Conservation (phyloP, 75 land plant genomes). For the Pinus albicaulis region DNA sequence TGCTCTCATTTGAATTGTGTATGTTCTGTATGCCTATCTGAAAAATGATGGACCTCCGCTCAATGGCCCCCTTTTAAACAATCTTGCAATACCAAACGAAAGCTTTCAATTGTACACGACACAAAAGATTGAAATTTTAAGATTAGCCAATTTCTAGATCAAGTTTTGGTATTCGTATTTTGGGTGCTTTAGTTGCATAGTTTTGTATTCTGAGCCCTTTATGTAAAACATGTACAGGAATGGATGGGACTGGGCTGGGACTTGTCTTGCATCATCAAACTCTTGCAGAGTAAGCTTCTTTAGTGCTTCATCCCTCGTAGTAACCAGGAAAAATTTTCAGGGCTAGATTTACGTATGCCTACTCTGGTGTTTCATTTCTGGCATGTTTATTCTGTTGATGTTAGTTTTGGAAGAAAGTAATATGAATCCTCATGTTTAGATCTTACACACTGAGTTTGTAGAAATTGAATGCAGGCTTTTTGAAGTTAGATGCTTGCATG, state of each 20-base stretch:
- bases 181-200: not conserved
- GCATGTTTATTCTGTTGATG: not conserved
- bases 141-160: not conserved
- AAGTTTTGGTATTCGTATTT: not conserved
- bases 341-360: not conserved
- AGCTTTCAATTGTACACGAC: not conserved
- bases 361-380: not conserved
- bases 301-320: not conserved
- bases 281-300: constrained; percentile 69
- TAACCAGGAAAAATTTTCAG: not conserved
- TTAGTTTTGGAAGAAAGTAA: not conserved
- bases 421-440: not conserved
- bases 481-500: constrained; percentile 93
- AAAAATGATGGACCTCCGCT: not conserved
- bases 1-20: not conserved
- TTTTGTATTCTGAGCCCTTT: not conserved
- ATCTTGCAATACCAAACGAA: not conserved
- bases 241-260: constrained; percentile 92
- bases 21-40: not conserved
- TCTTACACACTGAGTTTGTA: not conserved
- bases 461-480: constrained; percentile 56
- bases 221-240: constrained; percentile 49
- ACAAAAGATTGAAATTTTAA: not conserved
- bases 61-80: not conserved
- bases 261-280: constrained; percentile 79